Evolutionary conservation across 2,329 filamentous ascomycete genomes (phyloP), one percentile per base, ranked within the genome.

Genomic region (Metarhizium brunneum): DNA sequence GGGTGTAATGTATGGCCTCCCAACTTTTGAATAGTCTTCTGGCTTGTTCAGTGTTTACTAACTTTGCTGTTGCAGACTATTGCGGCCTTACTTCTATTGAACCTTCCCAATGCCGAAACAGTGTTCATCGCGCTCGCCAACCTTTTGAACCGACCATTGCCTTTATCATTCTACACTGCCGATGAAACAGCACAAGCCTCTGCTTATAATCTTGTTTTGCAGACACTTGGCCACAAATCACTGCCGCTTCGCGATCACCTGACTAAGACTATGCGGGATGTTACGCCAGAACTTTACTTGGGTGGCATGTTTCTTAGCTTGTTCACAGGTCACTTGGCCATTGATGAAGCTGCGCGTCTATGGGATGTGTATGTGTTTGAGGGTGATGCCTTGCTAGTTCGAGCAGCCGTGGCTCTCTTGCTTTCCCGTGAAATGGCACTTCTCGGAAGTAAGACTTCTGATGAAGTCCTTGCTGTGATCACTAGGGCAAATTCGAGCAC

Each of bases 331-430:
- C 74, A 80, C 43, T 71, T 90, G 4, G 79, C 80, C 7, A 76
- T 91, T 16, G 88, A 92, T 63, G 81, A 87, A 61, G 86, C 84
- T 4, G 82, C 84, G 1, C 75, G 90, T 2, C 70, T 94, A 13
- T 92, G 88, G 87, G 90, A 95, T 60, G 82, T 92, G 0, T 90
- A 89, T 61, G 83, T 88, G 3, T 90, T 95, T 60, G 90, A 95
- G 65, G 88, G 88, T 30, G 90, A 95, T 60, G 76, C 81, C 1
- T 76, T 88, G 1, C 73, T 92, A 0, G 80, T 92, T 6, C 76
- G 88, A 0, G 87, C 87, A 1, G 86, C 82, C 0, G 84, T 91
- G 0, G 89, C 86, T 0, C 73, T 88, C 18, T 68, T 94, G 20
- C 62, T 81, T 5, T 72, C 74, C 35, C 73, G 72, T 18, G 80